phyloP scores from a whole-genome alignment of 2,329 filamentous ascomycete species.

The Arthrobotrys entomopaga region DNA sequence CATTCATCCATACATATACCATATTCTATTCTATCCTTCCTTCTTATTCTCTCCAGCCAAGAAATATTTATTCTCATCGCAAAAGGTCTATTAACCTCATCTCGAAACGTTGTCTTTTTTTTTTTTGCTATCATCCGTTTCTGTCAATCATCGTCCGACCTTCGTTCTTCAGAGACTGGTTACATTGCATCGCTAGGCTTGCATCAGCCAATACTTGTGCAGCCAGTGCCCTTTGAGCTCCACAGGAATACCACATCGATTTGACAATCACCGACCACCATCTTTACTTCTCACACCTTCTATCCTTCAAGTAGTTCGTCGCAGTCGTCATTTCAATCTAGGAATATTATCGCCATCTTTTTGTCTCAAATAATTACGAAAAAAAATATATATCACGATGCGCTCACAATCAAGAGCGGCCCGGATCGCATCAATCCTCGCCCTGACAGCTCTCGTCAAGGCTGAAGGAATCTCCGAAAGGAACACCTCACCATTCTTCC shows the following conservation, averaged over 20 bases:
- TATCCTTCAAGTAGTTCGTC: background rate
- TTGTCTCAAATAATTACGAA: background rate
- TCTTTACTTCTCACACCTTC: background rate
- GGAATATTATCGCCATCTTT: background rate
- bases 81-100: background rate
- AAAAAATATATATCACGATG: no score
- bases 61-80: slow-evolving; percentile 1
- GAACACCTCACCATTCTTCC: slow-evolving; percentile 41
- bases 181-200: slow-evolving; percentile 44
- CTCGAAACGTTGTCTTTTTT: background rate
- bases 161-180: slow-evolving; percentile 24
- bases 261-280: background rate
- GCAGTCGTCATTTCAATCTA: background rate
- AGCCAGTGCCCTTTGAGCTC: slow-evolving; percentile 13
- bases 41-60: background rate
- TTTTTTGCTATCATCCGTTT: background rate
- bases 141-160: slow-evolving; percentile 19
- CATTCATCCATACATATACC: no score
- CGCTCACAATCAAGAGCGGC: slow-evolving; percentile 35
- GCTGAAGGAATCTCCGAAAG: slow-evolving; percentile 40
- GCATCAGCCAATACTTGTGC: slow-evolving; percentile 6
- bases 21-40: slow-evolving; percentile 2
- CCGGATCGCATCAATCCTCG: slow-evolving; percentile 49
- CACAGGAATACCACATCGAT: slow-evolving; percentile 28
- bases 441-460: slow-evolving; percentile 36